These are phyloP conservation scores for Cystofilobasidium capitatum DNA, from an alignment of 768 basidiomycete genomes.

Conservation along the genomic window DNA sequence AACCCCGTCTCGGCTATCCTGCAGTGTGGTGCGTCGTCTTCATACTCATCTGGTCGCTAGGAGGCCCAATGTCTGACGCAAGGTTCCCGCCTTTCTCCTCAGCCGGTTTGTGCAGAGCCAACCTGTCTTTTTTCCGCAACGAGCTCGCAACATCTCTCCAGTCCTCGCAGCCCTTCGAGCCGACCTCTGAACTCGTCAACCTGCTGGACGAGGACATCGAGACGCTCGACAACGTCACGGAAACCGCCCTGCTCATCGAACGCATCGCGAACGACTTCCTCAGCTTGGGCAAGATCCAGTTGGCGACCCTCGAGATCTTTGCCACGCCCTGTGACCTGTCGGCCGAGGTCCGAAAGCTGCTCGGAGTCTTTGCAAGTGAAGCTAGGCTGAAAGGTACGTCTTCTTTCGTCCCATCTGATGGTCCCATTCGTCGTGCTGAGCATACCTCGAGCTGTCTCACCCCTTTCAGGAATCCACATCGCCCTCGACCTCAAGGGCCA, in stretches of 20 bases:
- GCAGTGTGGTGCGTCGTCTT: background rate
- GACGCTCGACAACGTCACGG: background rate
- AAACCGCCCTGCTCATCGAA: background rate
- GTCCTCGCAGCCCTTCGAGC: background rate
- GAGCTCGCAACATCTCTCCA: constrained; percentile 4
- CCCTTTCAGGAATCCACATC: constrained; percentile 35
- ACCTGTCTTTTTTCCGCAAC: constrained; percentile 1
- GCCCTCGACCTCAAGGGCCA: constrained; percentile 35
- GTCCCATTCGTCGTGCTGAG: too few relatives aligned
- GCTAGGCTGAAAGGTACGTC: constrained; percentile 33
- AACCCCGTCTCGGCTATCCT: constrained; percentile 18
- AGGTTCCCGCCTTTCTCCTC: background rate
- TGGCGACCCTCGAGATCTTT: constrained; percentile 36
- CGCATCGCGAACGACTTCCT: constrained; percentile 38
- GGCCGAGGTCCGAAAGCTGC: constrained; percentile 37
- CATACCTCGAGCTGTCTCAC: background rate
- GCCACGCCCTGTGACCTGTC: constrained; percentile 29
- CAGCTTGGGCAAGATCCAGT: constrained; percentile 41
- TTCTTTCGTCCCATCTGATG: background rate
- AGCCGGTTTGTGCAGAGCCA: background rate
- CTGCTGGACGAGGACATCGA: constrained; percentile 25
- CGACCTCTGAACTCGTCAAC: constrained; percentile 17
- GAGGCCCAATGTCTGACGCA: background rate
- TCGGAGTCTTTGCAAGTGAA: constrained; percentile 41
- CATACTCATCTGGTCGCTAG: background rate